Evolutionary conservation across 139 green algal genomes (phyloP), one percentile per base, ranked within the genome.

Genomic region (Chlorella ohadii): DNA sequence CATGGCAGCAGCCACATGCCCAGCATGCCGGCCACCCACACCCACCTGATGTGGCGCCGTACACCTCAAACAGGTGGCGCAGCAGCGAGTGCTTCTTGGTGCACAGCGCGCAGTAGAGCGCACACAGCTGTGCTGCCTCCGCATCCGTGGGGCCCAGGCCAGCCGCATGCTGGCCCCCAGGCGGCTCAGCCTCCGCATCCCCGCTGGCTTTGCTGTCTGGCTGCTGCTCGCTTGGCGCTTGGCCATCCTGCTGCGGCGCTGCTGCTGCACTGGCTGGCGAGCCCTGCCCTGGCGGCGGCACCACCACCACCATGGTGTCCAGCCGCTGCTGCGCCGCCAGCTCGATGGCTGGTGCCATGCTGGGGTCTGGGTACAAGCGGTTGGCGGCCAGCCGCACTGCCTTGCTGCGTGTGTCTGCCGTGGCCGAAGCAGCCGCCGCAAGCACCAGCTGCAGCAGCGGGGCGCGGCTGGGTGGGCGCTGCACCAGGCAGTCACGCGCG

Each of bases 61-160:
- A 94, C 9, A 83, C 75, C 41, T 85, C 56, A 27, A 95, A 81
- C 76, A 96, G 90, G 31, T 75, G 81, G 34, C 59, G 71, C 87
- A 96, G 81, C 77, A 96, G 81, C 47, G 83, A 66, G 65, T 92
- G 90, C 51, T 92, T 88, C 77, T 90, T 90, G 39, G 90, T 90
- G 79, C 91, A 94, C 67, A 96, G 83, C 9, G 91, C 92, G 47
- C 92, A 91, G 87, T 90, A 95, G 27, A 96, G 85, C 4, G 85
- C 90, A n/a, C 85, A 89, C 36, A 87, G 78, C 67, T 84, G 82
- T 1, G 84, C 83, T 34, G 85, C 90, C 31, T 89, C 85, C 15
- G 74, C 70, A 25, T 87, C 71, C n/a, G 81, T 78, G 3, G 87
- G 78, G 34, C 64, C 55, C 17, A 17, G 11, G 9, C 57, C 27